Conservation (phyloP, 75 land plant genomes). For the Isoetes taiwanensis region DNA sequence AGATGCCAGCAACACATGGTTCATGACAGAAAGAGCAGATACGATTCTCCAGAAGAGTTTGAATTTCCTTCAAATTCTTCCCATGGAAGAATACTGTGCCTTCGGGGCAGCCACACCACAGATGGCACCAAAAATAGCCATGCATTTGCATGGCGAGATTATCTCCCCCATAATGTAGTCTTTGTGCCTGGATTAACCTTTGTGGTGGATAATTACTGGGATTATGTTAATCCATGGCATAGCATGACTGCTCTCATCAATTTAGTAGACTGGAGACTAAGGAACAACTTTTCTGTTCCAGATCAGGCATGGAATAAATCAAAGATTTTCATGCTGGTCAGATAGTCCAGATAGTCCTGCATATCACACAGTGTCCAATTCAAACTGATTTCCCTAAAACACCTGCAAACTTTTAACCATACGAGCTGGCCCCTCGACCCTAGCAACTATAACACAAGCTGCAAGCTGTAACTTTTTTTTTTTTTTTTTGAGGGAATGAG, state of each 20-base stretch:
- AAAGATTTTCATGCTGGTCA: no score
- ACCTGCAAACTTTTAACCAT: no score
- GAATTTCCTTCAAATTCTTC: slow-evolving; percentile 37
- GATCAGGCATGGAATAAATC: no score
- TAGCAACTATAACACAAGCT: no score
- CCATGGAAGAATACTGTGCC: slow-evolving; percentile 44
- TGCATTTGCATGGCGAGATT: slow-evolving; percentile 44
- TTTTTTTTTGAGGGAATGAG: no score
- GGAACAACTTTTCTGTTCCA: no score
- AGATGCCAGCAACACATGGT: no score
- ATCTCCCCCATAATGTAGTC: slow-evolving; percentile 26
- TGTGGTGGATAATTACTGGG: slow-evolving; percentile 58
- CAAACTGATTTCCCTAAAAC: no score
- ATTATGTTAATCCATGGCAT: slow-evolving; percentile 74
- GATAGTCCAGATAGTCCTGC: no score
- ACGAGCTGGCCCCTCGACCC: no score
- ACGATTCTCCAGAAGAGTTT: slow-evolving; percentile 23
- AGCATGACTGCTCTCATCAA: slow-evolving; percentile 37
- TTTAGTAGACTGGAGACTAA: slow-evolving; percentile 66
- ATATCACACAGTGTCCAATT: no score
- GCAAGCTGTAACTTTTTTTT: no score
- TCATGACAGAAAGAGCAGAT: slow-evolving; percentile 20
- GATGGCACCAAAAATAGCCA: slow-evolving; percentile 60
- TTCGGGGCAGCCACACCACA: slow-evolving; percentile 34
- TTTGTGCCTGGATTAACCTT: slow-evolving; percentile 49